Evolutionary conservation across 2,329 filamentous ascomycete species (phyloP).

Genomic region (Botryotinia globosa): DNA sequence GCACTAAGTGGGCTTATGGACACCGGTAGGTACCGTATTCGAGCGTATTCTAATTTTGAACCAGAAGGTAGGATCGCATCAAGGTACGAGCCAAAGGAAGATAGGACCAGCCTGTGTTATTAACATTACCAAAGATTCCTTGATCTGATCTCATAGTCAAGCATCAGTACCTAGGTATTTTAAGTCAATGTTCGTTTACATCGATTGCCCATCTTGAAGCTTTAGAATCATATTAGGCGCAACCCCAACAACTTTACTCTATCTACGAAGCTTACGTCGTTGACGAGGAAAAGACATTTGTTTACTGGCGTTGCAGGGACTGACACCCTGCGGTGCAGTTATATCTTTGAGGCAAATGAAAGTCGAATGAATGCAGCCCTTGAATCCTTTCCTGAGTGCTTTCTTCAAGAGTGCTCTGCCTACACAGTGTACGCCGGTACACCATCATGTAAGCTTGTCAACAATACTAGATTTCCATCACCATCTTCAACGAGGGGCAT

Average conservation of each 20-base stretch:
- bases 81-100: slow-evolving; percentile 6
- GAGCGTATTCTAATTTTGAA: slow-evolving; percentile 12
- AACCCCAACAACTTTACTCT: not conserved
- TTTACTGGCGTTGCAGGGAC: slow-evolving; percentile 26
- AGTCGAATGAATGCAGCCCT: slow-evolving; percentile 81
- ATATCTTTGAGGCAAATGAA: slow-evolving; percentile 34
- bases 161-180: not conserved
- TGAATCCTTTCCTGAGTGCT: slow-evolving; percentile 97
- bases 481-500: slow-evolving; percentile 18
- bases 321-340: slow-evolving; percentile 31
- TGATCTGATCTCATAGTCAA: slow-evolving; percentile 8
- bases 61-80: slow-evolving; percentile 8
- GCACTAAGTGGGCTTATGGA: slow-evolving; percentile 18
- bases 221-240: slow-evolving; percentile 1
- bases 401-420: slow-evolving; percentile 97
- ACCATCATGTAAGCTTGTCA: slow-evolving; percentile 66
- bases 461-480: slow-evolving; percentile 16
- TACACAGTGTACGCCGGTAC: slow-evolving; percentile 84
- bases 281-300: slow-evolving; percentile 6
- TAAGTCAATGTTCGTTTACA: slow-evolving; percentile 8
- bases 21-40: slow-evolving; percentile 8
- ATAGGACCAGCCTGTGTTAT: slow-evolving; percentile 2
- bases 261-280: slow-evolving; percentile 6
- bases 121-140: not conserved
- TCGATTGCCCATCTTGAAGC: slow-evolving; percentile 3